Conservation (phyloP, 1,139 yeast genomes). For the Nakaseomyces uthaithaninus region DNA sequence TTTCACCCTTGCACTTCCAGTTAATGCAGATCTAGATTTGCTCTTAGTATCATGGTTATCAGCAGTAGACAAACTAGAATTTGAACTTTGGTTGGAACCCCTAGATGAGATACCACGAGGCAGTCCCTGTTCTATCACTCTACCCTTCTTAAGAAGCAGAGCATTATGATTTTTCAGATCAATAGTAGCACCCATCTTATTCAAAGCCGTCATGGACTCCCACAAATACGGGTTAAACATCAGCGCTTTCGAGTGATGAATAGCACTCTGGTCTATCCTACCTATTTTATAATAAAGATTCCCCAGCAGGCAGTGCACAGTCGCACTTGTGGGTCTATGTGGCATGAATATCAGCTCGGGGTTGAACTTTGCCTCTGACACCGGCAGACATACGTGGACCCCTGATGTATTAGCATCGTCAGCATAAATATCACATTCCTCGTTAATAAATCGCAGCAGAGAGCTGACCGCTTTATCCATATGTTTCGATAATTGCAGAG, state of each 20-base stretch:
- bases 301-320: constrained; percentile 61
- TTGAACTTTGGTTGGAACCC: constrained; percentile 1
- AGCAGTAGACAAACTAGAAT: not conserved
- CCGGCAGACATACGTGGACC: not conserved
- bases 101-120: not conserved
- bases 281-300: constrained; percentile 54
- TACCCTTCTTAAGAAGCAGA: constrained; percentile 8
- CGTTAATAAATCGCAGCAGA: constrained; percentile 8
- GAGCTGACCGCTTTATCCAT: constrained; percentile 20
- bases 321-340: constrained; percentile 53
- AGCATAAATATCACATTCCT: constrained; percentile 6
- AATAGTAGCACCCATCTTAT: constrained; percentile 61
- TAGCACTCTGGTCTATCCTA: constrained; percentile 56
- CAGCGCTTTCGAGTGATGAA: constrained; percentile 61
- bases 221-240: constrained; percentile 71
- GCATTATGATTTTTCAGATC: constrained; percentile 39
- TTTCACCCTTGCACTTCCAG: constrained; percentile 2
- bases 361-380: not conserved
- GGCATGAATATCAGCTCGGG: not conserved
- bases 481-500: constrained; percentile 18
- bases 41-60: not conserved
- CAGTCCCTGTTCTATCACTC: not conserved
- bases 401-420: constrained; percentile 1
- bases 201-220: constrained; percentile 76
- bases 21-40: not conserved